These are phyloP conservation scores for Schizosaccharomyces versatilis DNA, from an alignment of 1,139 yeast species.

Conservation along the genomic window DNA sequence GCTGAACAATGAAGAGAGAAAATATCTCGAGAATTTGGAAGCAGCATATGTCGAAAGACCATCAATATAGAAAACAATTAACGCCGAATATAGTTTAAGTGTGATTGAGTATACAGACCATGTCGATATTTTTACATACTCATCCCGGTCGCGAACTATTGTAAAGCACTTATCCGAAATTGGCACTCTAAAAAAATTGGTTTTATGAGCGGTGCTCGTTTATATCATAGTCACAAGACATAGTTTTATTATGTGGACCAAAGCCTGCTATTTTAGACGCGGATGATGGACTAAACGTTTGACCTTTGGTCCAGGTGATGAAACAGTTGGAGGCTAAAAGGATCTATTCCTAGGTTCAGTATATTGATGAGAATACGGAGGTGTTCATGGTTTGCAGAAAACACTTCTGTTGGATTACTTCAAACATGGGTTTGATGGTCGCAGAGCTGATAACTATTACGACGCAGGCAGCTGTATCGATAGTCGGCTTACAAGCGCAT, in stretches of 20 bases:
- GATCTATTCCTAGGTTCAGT: constrained; percentile 28
- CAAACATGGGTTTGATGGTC: constrained; percentile 47
- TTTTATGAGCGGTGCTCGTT: constrained; percentile 37
- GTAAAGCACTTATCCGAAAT: constrained; percentile 47
- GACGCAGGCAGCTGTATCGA: constrained; percentile 66
- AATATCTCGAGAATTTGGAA: constrained; percentile 29
- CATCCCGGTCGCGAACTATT: constrained; percentile 42
- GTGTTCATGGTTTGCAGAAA: constrained; percentile 29
- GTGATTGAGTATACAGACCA: constrained; percentile 58
- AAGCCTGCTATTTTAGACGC: constrained; percentile 47
- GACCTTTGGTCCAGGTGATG: constrained; percentile 41
- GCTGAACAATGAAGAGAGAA: constrained; percentile 41
- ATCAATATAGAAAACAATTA: not conserved
- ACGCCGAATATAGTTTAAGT: constrained; percentile 19
- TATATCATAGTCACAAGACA: constrained; percentile 45
- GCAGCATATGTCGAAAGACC: constrained; percentile 3
- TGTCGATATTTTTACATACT: constrained; percentile 41
- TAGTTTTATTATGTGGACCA: constrained; percentile 46
- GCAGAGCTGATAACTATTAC: constrained; percentile 58
- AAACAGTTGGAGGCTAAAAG: constrained; percentile 29
- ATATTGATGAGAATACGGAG: constrained; percentile 38
- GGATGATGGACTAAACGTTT: constrained; percentile 52
- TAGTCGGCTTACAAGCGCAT: constrained; percentile 53
- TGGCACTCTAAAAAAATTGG: constrained; percentile 38
- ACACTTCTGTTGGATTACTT: constrained; percentile 43